Conservation (phyloP, 371 early-diverging fungal genomes). For the Apophysomyces variabilis region DNA sequence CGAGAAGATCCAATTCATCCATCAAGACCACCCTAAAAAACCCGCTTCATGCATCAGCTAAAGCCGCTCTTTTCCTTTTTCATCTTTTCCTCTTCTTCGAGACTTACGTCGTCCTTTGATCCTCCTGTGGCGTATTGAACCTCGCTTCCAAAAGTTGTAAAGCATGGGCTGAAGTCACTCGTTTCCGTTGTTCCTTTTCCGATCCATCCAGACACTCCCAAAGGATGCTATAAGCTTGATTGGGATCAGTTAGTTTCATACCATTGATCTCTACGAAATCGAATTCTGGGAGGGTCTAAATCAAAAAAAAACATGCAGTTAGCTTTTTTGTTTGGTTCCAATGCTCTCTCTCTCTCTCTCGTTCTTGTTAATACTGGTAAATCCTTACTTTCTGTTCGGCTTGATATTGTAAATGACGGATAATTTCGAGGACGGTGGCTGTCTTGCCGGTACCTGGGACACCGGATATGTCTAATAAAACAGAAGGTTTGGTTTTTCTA, state of each 20-base stretch:
- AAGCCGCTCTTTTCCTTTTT: neutral
- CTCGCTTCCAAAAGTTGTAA: constrained; percentile 70
- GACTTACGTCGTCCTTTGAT: constrained; percentile 45
- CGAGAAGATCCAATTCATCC: constrained; percentile 97
- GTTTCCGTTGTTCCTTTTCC: constrained; percentile 32
- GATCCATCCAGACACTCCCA: constrained; percentile 71
- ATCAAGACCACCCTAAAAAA: constrained; percentile 84
- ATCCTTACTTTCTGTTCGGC: constrained; percentile 65
- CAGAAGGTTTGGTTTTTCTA: neutral
- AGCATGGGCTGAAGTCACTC: constrained; percentile 80
- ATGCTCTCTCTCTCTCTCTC: neutral
- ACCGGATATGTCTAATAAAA: constrained; percentile 79
- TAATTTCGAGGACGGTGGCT: constrained; percentile 89
- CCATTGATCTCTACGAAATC: constrained; percentile 95
- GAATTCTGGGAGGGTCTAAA: constrained; percentile 70
- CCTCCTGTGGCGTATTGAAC: constrained; percentile 56
- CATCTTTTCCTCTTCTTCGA: no score
- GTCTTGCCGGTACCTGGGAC: constrained; percentile 99
- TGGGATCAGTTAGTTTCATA: constrained; percentile 94
- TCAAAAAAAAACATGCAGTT: neutral
- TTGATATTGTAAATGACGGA: constrained; percentile 74
- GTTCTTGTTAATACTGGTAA: constrained; percentile 1
- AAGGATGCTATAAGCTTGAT: constrained; percentile 82
- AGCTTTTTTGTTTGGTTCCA: no score
- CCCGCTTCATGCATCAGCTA: neutral